Evolutionary conservation across 371 early-diverging fungal genomes (phyloP), one percentile per base, ranked within the genome.

Genomic region (Mucor sp.): DNA sequence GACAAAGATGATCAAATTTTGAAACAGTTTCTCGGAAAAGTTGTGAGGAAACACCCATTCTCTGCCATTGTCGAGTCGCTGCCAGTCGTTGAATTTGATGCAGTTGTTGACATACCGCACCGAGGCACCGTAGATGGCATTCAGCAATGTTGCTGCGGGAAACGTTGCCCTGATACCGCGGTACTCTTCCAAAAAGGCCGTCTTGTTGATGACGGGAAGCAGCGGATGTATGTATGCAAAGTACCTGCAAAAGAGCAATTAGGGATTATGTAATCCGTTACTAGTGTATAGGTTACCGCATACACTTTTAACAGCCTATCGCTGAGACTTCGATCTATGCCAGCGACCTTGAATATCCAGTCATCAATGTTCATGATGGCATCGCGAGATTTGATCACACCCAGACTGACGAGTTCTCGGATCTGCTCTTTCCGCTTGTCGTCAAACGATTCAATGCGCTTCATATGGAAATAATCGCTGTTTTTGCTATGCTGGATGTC

Each of bases 281-380:
- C 2, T 47, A 6, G 0, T 9, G 3, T 21, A 21, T 21, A 2
- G 17, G n/a, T n/a, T n/a, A n/a, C n/a, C 50, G 48, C 62, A 53
- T 68, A 76, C 76, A 76, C 62, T 65, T 66, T 47, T 15, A 76
- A 56, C 12, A 76, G 27, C n/a, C 60, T 30, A 66, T 76, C 74
- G 32, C 77, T 74, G 11, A 65, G 44, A n/a, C 32, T 19, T 61
- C 65, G 74, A 25, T 68, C 65, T 6, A 76, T 60, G 8, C 69
- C 71, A 11, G 71, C 58, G 1, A 68, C 66, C 5, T 41, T 66
- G n/a, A 43, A 58, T 27, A 74, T 71, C 74, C 71, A 70, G n/a
- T 75, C 69, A 7, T 63, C 55, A 11, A 74, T 66, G 44, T 27
- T 30, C 17, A 32, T 30, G 17, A 62, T 19, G 25, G 55, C 50